phyloP scores from a whole-genome alignment of 768 basidiomycete species.

The Pisolithus marmoratus region DNA sequence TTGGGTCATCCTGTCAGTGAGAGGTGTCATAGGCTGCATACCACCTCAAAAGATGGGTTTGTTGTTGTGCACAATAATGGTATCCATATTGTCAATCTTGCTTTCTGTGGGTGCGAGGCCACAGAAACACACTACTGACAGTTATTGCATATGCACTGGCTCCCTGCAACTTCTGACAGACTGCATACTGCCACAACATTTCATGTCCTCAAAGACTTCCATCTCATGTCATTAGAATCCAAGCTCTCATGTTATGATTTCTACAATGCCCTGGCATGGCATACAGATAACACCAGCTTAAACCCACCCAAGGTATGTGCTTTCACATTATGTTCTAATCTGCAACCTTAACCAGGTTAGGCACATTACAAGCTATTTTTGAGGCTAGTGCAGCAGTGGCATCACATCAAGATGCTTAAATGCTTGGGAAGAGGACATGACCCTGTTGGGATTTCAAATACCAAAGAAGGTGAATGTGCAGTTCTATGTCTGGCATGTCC shows the following conservation, averaged over 20 bases:
- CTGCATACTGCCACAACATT: conserved; percentile 16
- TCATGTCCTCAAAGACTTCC: no score
- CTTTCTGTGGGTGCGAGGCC: neutral
- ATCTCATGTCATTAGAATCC: conserved; percentile 9
- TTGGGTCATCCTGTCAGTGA: conserved; percentile 1
- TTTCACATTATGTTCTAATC: neutral
- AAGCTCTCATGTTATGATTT: conserved; percentile 28
- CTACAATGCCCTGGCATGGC: conserved; percentile 18
- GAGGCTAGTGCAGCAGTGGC: conserved; percentile 14
- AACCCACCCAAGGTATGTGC: conserved; percentile 16
- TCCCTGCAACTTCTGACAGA: conserved; percentile 25
- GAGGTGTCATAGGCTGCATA: neutral
- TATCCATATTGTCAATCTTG: neutral
- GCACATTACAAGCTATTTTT: conserved; percentile 13
- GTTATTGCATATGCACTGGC: conserved; percentile 14
- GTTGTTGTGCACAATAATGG: neutral
- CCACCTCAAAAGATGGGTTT: neutral
- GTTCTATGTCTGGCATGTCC: conserved; percentile 26
- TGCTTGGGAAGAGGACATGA: conserved; percentile 20
- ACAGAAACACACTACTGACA: conserved; percentile 1
- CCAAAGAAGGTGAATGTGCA: conserved; percentile 18
- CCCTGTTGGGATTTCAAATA: conserved; percentile 13
- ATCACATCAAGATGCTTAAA: conserved; percentile 20
- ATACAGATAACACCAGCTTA: conserved; percentile 23
- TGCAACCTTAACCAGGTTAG: neutral